A percentile compares a stretch with the other conserved stretches of the same genome.
These are phyloP conservation scores for Trebouxia sp. DNA, from an alignment of 139 green algal species.

Conservation along the genomic window DNA sequence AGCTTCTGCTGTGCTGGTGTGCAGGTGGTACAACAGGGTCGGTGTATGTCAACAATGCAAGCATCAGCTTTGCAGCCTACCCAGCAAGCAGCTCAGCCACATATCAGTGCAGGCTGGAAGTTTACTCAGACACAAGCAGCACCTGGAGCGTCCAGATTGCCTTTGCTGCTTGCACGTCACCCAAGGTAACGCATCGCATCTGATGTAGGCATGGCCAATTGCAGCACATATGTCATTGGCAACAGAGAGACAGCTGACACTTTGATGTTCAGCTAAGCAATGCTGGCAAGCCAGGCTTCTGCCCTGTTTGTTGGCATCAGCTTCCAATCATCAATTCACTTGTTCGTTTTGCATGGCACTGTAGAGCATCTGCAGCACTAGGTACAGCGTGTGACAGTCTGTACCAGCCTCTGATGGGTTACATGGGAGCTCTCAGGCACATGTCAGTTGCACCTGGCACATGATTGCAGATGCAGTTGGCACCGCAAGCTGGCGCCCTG, in stretches of 20 bases:
- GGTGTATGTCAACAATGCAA: background rate
- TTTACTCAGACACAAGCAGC: background rate
- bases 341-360: too few relatives aligned
- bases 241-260: background rate
- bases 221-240: background rate
- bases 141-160: background rate
- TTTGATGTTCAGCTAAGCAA: background rate
- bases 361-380: too few relatives aligned
- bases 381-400: too few relatives aligned
- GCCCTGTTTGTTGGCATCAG: background rate
- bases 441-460: background rate
- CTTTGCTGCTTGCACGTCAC: conserved; percentile 5
- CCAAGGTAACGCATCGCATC: background rate
- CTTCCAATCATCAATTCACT: too few relatives aligned
- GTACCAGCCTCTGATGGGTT: background rate
- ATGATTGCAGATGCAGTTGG: background rate
- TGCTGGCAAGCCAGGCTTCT: background rate
- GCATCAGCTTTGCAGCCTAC: background rate
- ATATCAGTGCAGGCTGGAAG: conserved; percentile 15
- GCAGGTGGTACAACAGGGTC: background rate
- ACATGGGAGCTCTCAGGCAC: background rate
- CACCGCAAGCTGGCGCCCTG: too few relatives aligned
- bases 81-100: background rate
- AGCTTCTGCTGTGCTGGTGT: too few relatives aligned
- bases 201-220: background rate